Evolutionary conservation across 1,139 yeast species (phyloP).

Genomic region (Candida pseudoviswanathii): DNA sequence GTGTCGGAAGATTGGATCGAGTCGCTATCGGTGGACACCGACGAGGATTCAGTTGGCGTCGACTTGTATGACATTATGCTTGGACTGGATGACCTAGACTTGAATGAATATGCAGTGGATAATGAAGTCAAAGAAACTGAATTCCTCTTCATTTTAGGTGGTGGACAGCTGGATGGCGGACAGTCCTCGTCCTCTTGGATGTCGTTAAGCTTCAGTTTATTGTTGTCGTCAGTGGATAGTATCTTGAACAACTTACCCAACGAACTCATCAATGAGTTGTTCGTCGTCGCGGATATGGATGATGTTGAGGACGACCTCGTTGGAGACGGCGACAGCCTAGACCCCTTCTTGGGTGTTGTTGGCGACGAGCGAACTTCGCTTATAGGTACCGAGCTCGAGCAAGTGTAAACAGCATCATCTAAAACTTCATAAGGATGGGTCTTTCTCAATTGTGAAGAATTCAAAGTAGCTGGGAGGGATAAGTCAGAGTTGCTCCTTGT

Average conservation of each 20-base stretch:
- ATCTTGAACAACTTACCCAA: constrained; percentile 42
- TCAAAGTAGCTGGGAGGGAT: constrained; percentile 17
- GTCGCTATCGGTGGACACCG: constrained; percentile 33
- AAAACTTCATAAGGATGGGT: constrained; percentile 72
- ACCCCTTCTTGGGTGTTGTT: constrained; percentile 1
- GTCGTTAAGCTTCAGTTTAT: constrained; percentile 2
- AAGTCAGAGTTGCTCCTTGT: constrained; percentile 13
- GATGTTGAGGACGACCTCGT: neutral
- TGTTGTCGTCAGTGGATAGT: constrained; percentile 30
- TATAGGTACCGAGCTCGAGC: constrained; percentile 26
- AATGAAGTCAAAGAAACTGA: constrained; percentile 45
- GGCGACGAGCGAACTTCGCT: constrained; percentile 5
- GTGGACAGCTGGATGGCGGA: neutral
- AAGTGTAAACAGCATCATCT: constrained; percentile 74
- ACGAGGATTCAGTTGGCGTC: constrained; percentile 41
- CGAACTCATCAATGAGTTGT: constrained; percentile 36
- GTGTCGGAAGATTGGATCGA: constrained; percentile 17
- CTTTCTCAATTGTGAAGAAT: constrained; percentile 41
- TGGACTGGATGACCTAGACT: constrained; percentile 47
- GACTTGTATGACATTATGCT: constrained; percentile 46
- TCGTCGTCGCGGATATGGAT: neutral
- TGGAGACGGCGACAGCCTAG: constrained; percentile 3
- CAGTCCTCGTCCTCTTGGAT: constrained; percentile 8
- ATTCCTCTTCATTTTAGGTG: constrained; percentile 20
- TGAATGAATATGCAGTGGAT: constrained; percentile 34